Evolutionary conservation across 1,139 yeast genomes (phyloP).

Genomic region (Hemisphaericaspora lyxosophila): DNA sequence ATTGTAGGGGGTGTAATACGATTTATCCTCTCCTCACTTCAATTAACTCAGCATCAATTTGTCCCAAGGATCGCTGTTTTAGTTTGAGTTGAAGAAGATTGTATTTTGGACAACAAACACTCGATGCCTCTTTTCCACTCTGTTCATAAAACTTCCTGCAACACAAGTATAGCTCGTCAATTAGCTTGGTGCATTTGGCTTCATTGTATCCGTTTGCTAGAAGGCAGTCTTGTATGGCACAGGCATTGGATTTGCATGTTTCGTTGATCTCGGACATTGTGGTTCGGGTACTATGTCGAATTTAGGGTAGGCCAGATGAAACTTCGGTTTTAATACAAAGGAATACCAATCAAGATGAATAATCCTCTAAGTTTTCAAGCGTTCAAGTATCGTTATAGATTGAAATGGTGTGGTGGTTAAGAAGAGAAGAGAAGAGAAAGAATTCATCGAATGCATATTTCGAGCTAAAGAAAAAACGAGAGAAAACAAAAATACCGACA

Average conservation of each 20-base stretch:
- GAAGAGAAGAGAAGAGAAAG: no score
- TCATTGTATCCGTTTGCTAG: slow-evolving; percentile 56
- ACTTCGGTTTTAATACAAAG: no score
- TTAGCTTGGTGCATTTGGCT: slow-evolving; percentile 56
- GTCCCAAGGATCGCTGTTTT: slow-evolving; percentile 53
- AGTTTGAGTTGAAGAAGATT: slow-evolving; percentile 54
- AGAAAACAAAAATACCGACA: background rate
- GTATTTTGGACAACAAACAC: slow-evolving; percentile 68
- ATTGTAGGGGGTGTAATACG: no score
- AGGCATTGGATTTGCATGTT: slow-evolving; percentile 67
- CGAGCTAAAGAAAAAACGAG: no score
- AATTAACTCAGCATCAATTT: slow-evolving; percentile 52
- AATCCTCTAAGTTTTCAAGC: no score
- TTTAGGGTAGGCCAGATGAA: no score
- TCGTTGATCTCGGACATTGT: slow-evolving; percentile 22
- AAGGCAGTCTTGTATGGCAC: slow-evolving; percentile 69
- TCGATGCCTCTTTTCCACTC: slow-evolving; percentile 52
- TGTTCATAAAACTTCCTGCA: slow-evolving; percentile 55
- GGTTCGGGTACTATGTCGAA: no score
- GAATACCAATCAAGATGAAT: no score
- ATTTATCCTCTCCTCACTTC: slow-evolving; percentile 16
- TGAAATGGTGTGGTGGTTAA: no score
- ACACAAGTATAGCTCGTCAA: slow-evolving; percentile 61
- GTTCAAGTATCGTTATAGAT: no score
- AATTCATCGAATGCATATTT: no score